phyloP scores from a whole-genome alignment of 768 basidiomycete species.

The Phylloporus sp. region DNA sequence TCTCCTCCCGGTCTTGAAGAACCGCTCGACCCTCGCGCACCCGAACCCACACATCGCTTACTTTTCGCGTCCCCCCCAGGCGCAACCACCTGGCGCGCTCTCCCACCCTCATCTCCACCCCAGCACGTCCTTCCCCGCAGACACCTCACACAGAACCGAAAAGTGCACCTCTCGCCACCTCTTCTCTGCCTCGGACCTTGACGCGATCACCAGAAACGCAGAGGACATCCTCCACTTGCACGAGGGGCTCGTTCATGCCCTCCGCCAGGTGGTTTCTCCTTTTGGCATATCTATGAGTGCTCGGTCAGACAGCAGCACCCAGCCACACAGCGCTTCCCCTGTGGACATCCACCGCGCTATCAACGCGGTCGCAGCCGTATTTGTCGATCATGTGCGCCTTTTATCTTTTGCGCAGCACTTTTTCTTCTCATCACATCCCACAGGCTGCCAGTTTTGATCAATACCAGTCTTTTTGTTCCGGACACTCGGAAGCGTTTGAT shows the following conservation, averaged over 20 bases:
- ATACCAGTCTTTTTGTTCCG: constrained; percentile 86
- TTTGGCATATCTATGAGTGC: constrained; percentile 46
- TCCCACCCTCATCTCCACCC: constrained; percentile 36
- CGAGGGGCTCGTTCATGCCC: constrained; percentile 57
- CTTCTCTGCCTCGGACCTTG: constrained; percentile 56
- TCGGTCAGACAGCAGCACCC: constrained; percentile 9
- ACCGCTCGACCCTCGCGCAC: constrained; percentile 15
- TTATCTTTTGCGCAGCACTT: not conserved
- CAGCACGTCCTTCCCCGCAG: constrained; percentile 13
- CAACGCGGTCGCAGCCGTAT: constrained; percentile 47
- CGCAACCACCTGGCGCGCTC: constrained; percentile 40
- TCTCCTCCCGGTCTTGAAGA: constrained; percentile 47
- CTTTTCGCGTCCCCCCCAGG: constrained; percentile 39
- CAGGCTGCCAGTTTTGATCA: constrained; percentile 72
- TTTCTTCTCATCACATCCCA: constrained; percentile 4
- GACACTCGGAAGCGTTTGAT: constrained; percentile 78
- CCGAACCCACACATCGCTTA: constrained; percentile 28
- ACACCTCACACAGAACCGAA: constrained; percentile 17
- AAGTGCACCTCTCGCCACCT: constrained; percentile 44
- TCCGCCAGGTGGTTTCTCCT: constrained; percentile 46
- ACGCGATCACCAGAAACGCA: constrained; percentile 61
- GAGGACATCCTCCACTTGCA: constrained; percentile 66
- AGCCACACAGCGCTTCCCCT: constrained; percentile 18
- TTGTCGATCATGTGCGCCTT: constrained; percentile 50
- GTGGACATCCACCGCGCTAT: constrained; percentile 39